phyloP scores from a whole-genome alignment of 1,284 basidiomycete genomes.

The Vanrija sp. region DNA sequence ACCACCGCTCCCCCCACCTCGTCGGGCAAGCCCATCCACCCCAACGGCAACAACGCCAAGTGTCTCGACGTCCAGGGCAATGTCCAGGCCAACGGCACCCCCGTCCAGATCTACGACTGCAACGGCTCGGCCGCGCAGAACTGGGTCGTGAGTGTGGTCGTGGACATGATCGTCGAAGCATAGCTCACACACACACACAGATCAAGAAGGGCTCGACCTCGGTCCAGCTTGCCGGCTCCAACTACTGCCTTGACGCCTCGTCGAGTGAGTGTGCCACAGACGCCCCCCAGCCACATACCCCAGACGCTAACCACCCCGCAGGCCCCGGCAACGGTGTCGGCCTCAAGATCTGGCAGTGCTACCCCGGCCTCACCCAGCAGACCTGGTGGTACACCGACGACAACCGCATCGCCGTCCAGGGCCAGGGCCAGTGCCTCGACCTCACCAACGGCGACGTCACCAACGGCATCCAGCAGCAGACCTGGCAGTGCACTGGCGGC shows the following conservation, averaged over 20 bases:
- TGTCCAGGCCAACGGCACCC: slow-evolving; percentile 19
- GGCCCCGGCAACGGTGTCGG: slow-evolving; percentile 5
- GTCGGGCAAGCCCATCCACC: slow-evolving; percentile 27
- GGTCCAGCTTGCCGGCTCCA: slow-evolving; percentile 26
- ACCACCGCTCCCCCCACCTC: slow-evolving; percentile 10
- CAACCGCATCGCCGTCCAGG: no score
- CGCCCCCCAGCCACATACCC: no score
- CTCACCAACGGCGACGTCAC: slow-evolving; percentile 18
- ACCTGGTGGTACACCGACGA: slow-evolving; percentile 8
- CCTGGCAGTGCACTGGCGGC: slow-evolving; percentile 21
- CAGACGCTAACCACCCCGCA: not conserved
- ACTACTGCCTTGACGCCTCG: slow-evolving; percentile 35
- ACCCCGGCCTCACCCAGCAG: slow-evolving; percentile 7
- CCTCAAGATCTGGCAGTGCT: slow-evolving; percentile 17
- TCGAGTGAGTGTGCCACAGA: slow-evolving; percentile 3
- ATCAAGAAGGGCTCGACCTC: slow-evolving; percentile 19
- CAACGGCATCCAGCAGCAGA: slow-evolving; percentile 25
- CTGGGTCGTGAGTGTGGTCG: slow-evolving; percentile 18
- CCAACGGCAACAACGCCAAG: slow-evolving; percentile 28
- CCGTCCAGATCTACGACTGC: slow-evolving; percentile 27
- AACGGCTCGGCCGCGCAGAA: slow-evolving; percentile 29
- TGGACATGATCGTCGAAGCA: no score
- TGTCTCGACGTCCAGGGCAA: slow-evolving; percentile 27
- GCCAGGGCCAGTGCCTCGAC: slow-evolving; percentile 27
- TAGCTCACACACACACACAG: not conserved